phyloP scores from a whole-genome alignment of 2,329 filamentous ascomycete genomes.

The Drechslerella stenobrocha region DNA sequence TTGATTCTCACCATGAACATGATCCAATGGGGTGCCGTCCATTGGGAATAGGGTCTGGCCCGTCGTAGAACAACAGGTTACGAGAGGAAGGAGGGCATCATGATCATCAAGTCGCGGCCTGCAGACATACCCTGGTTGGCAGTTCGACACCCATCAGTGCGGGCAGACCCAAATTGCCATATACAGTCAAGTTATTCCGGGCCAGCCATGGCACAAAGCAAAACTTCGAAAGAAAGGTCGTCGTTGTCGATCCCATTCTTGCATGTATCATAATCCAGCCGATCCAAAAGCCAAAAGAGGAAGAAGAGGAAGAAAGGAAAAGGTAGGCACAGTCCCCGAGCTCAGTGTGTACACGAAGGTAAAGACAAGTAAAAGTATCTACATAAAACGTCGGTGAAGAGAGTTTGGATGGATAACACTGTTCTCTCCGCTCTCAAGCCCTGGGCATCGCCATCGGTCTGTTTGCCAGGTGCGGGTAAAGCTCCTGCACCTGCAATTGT shows the following conservation, averaged over 20 bases:
- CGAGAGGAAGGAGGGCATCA: neutral
- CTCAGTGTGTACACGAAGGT: slow-evolving; percentile 46
- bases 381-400: slow-evolving; percentile 16
- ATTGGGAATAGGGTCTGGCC: too few species aligned
- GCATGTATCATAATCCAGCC: neutral
- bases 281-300: neutral
- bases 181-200: too few species aligned
- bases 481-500: slow-evolving; percentile 84
- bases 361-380: slow-evolving; percentile 47
- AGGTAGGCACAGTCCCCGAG: slow-evolving; percentile 8
- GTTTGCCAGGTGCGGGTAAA: slow-evolving; percentile 77
- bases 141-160: too few species aligned
- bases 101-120: neutral
- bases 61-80: neutral
- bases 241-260: slow-evolving; percentile 1
- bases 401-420: neutral
- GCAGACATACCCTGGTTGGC: too few species aligned
- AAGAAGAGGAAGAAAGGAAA: neutral
- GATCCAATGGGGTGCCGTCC: too few species aligned
- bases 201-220: neutral
- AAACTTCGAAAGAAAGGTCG: slow-evolving; percentile 1
- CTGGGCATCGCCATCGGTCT: slow-evolving; percentile 56
- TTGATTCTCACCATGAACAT: too few species aligned
- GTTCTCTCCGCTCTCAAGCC: neutral
- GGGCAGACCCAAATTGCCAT: too few species aligned